Percentiles rank a stretch among this genome's conserved stretches.
phyloP scores from a whole-genome alignment of 441 rosid species.

The Pelargonium cotyledonis region DNA sequence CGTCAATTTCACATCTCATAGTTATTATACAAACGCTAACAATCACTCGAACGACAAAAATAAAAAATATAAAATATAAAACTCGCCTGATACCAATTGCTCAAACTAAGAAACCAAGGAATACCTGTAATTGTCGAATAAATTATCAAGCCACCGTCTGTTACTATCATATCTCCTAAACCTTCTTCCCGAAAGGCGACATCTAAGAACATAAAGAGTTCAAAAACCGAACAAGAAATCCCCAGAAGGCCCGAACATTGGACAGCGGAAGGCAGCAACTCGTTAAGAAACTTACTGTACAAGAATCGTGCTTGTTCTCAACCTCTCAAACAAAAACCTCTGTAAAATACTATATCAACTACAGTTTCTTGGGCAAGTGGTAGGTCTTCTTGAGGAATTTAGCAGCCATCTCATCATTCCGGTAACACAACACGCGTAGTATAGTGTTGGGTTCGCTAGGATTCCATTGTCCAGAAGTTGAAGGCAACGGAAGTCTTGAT shows the following conservation, averaged over 20 bases:
- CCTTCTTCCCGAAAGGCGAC: neutral
- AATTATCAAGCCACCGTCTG: neutral
- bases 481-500: slow-evolving; percentile 62
- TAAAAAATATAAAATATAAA: neutral
- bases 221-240: too few species aligned
- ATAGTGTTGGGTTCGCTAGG: slow-evolving; percentile 61
- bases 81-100: slow-evolving; percentile 1
- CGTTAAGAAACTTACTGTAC: slow-evolving; percentile 16
- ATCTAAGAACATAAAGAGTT: too few species aligned
- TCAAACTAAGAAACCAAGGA: neutral
- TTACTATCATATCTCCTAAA: neutral
- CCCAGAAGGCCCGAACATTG: too few species aligned
- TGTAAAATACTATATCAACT: slow-evolving; percentile 8
- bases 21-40: neutral
- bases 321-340: slow-evolving; percentile 5
- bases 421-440: slow-evolving; percentile 52
- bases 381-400: slow-evolving; percentile 65
- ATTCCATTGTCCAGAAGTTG: slow-evolving; percentile 60
- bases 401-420: slow-evolving; percentile 51
- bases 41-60: neutral
- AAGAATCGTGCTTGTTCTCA: neutral
- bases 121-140: neutral
- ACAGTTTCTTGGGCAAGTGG: slow-evolving; percentile 74
- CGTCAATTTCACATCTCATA: too few species aligned
- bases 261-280: too few species aligned